Conservation (phyloP, 345 rosid species). For the Populus ilicifolia region DNA sequence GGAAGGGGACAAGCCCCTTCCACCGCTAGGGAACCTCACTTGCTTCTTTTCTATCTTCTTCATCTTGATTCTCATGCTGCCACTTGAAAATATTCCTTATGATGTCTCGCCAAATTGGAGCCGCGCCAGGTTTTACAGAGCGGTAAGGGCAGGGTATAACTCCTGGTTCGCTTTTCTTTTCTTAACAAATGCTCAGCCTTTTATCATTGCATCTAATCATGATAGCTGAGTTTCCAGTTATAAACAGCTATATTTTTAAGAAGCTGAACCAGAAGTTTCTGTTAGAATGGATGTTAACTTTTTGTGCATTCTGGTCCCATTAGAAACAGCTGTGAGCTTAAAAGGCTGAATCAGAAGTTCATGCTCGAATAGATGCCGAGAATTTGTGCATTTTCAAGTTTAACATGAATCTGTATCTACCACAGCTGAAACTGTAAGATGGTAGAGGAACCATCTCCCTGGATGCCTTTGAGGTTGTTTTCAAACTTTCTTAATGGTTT, state of each 20-base stretch:
- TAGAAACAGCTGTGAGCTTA: neutral
- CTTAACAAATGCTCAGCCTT: neutral
- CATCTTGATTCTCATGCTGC: no score
- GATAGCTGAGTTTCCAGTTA: neutral
- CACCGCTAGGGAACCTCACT: no score
- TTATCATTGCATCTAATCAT: no score
- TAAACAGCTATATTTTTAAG: neutral
- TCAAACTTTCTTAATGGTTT: neutral
- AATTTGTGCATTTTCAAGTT: neutral
- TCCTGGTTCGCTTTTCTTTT: neutral
- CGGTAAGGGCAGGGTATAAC: conserved; percentile 21
- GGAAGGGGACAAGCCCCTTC: no score
- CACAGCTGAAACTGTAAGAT: neutral
- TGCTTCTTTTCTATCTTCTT: no score
- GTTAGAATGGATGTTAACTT: no score
- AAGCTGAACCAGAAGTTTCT: no score
- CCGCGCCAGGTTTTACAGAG: conserved; percentile 56
- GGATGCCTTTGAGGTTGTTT: neutral
- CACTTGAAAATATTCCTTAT: conserved; percentile 26
- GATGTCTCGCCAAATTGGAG: conserved; percentile 67
- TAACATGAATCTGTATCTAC: neutral
- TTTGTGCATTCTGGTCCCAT: no score
- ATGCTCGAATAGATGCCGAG: neutral
- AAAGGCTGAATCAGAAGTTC: neutral
- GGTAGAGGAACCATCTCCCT: neutral